phyloP scores from a whole-genome alignment of 2,329 filamentous ascomycete species.

The Fusarium equiseti region DNA sequence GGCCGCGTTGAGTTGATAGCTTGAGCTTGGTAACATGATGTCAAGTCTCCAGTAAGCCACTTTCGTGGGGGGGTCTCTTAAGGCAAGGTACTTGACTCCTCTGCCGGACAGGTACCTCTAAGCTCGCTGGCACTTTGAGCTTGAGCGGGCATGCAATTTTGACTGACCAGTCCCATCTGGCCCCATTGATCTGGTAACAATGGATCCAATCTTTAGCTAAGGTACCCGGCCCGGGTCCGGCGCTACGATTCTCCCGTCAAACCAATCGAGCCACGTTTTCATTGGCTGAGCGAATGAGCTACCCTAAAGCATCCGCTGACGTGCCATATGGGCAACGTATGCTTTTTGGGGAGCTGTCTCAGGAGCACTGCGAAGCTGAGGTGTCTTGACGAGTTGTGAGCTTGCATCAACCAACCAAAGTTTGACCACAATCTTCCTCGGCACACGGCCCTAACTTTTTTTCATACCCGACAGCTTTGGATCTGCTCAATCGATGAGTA shows the following conservation, averaged over 20 bases:
- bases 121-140: constrained; percentile 11
- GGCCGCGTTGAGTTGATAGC: constrained; percentile 25
- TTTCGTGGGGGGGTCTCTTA: constrained; percentile 36
- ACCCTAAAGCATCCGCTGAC: constrained; percentile 47
- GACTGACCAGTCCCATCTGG: not conserved
- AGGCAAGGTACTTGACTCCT: constrained; percentile 30
- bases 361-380: constrained; percentile 45
- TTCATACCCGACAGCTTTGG: constrained; percentile 35
- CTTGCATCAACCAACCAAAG: constrained; percentile 32
- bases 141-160: not conserved
- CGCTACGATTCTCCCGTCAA: constrained; percentile 41
- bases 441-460: constrained; percentile 26
- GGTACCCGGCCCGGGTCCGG: constrained; percentile 29
- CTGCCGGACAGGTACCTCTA: constrained; percentile 26
- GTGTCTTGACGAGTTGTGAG: constrained; percentile 39
- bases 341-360: constrained; percentile 50
- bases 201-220: constrained; percentile 3
- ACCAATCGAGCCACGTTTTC: constrained; percentile 20
- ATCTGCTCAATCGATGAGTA: constrained; percentile 53
- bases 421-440: constrained; percentile 23
- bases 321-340: constrained; percentile 54
- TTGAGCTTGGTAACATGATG: constrained; percentile 46
- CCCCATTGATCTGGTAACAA: not conserved
- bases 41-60: constrained; percentile 42
- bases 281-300: constrained; percentile 46